Evolutionary conservation across 2,329 filamentous ascomycete genomes (phyloP).

Genomic region (Diplocarpon rosae): DNA sequence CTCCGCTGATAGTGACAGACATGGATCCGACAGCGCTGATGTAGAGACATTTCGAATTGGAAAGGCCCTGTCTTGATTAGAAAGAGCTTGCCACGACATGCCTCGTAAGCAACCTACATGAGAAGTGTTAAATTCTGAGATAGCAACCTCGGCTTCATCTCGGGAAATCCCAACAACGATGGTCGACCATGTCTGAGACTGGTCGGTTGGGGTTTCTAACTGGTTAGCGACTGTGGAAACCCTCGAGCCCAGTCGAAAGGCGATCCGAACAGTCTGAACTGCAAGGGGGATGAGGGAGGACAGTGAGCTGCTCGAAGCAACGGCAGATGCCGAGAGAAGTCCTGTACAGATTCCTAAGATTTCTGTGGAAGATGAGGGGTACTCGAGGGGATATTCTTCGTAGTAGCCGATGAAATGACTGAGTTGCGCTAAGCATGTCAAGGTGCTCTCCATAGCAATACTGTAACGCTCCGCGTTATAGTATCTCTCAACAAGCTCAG

Average conservation of each 20-base stretch:
- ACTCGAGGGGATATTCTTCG: constrained; percentile 10
- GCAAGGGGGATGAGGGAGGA: constrained; percentile 25
- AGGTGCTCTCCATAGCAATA: constrained; percentile 44
- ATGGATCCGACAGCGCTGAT: constrained; percentile 13
- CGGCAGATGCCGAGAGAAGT: constrained; percentile 25
- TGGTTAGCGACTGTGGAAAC: constrained; percentile 22
- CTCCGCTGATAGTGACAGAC: constrained; percentile 17
- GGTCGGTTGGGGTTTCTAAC: constrained; percentile 8
- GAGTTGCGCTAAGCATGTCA: constrained; percentile 54
- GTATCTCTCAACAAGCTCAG: constrained; percentile 55
- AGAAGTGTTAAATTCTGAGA: constrained; percentile 12
- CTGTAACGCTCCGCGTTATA: constrained; percentile 45
- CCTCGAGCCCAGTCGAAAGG: constrained; percentile 25
- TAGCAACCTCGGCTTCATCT: constrained; percentile 13
- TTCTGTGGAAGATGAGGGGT: constrained; percentile 4
- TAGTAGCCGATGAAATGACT: constrained; percentile 46
- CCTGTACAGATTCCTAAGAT: constrained; percentile 31
- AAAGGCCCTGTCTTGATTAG: neutral
- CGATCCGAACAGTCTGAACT: constrained; percentile 24
- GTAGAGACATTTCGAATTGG: constrained; percentile 5
- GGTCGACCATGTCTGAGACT: constrained; percentile 15
- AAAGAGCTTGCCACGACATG: neutral
- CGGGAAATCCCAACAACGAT: constrained; percentile 11
- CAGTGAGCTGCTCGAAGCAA: constrained; percentile 22
- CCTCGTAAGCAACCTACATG: neutral